These are phyloP conservation scores for Ilyonectria mors-panacis DNA, from an alignment of 2,329 filamentous ascomycete species.

Conservation along the genomic window DNA sequence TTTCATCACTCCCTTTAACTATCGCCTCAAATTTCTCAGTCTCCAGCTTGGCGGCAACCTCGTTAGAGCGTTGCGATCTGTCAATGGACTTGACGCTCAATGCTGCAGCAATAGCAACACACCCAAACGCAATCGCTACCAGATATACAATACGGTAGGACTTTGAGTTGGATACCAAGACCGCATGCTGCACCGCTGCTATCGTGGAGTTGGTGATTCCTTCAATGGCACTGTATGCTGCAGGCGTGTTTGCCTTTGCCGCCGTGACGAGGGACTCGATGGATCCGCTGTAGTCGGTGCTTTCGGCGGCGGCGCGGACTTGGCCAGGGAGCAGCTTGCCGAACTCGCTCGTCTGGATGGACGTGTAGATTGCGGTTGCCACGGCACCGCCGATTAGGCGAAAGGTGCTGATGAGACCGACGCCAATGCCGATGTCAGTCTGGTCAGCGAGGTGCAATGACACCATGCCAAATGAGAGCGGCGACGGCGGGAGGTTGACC, in stretches of 20 bases:
- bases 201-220: constrained; percentile 47
- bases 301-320: constrained; percentile 33
- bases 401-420: constrained; percentile 52
- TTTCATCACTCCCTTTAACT: not conserved
- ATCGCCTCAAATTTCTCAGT: constrained; percentile 10
- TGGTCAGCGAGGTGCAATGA: constrained; percentile 53
- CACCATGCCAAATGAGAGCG: constrained; percentile 52
- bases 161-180: constrained; percentile 49
- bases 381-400: constrained; percentile 54
- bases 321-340: constrained; percentile 32
- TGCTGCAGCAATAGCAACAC: constrained; percentile 50
- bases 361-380: constrained; percentile 55
- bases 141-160: constrained; percentile 50
- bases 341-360: constrained; percentile 51
- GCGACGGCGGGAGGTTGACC: constrained; percentile 48
- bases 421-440: constrained; percentile 53
- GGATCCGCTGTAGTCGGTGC: constrained; percentile 35
- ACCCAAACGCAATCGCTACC: constrained; percentile 54
- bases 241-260: constrained; percentile 47
- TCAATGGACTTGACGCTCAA: constrained; percentile 45
- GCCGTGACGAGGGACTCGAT: constrained; percentile 42
- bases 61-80: constrained; percentile 27
- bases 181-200: constrained; percentile 48
- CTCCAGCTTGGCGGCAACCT: constrained; percentile 32
- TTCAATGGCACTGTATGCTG: constrained; percentile 46